These are phyloP conservation scores for Clarireedia homoeocarpa DNA, from an alignment of 2,329 filamentous ascomycete species.

Conservation along the genomic window DNA sequence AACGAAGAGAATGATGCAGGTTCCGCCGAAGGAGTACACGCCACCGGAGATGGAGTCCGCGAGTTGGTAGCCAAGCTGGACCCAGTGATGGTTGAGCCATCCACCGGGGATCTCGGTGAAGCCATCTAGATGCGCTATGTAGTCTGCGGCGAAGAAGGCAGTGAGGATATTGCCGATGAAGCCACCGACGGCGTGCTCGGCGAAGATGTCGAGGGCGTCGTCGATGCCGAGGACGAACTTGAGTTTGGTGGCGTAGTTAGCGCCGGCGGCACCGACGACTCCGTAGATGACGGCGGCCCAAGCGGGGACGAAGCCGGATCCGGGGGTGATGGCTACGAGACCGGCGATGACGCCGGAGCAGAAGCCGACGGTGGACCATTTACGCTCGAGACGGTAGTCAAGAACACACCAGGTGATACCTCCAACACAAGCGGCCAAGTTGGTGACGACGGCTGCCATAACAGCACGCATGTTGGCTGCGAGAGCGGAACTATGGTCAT, in stretches of 20 bases:
- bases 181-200: conserved; percentile 72
- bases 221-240: conserved; percentile 78
- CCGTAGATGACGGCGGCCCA: conserved; percentile 81
- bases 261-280: conserved; percentile 64
- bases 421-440: conserved; percentile 74
- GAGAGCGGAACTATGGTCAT: conserved; percentile 50
- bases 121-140: conserved; percentile 76
- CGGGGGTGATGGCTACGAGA: conserved; percentile 81
- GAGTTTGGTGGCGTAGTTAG: conserved; percentile 87
- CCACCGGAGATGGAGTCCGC: conserved; percentile 73
- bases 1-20: conserved; percentile 70
- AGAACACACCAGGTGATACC: conserved; percentile 85
- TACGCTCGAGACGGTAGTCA: conserved; percentile 80
- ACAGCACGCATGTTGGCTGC: conserved; percentile 76
- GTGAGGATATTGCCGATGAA: conserved; percentile 73
- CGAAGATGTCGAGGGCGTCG: conserved; percentile 83
- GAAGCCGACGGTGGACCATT: conserved; percentile 91
- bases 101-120: conserved; percentile 60
- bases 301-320: conserved; percentile 73
- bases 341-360: conserved; percentile 86
- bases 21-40: conserved; percentile 70
- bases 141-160: conserved; percentile 75
- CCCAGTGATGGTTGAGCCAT: conserved; percentile 78
- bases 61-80: conserved; percentile 76
- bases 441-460: conserved; percentile 81